A percentile compares a stretch with the other conserved stretches of the same genome.
Evolutionary conservation across 1,284 basidiomycete genomes (phyloP).

Genomic region (Ustilago crameri): DNA sequence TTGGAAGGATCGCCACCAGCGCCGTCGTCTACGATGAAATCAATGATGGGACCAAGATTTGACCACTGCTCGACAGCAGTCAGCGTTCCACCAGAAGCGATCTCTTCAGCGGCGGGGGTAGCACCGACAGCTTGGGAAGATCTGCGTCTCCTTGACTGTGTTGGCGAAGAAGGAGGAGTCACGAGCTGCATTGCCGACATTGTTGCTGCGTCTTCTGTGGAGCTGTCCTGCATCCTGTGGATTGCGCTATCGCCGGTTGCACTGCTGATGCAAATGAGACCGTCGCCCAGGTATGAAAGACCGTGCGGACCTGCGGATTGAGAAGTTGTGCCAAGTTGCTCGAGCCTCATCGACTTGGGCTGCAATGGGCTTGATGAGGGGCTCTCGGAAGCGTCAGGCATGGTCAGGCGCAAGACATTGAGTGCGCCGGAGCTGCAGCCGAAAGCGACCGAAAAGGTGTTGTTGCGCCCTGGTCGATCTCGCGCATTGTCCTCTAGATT

Average conservation of each 20-base stretch:
- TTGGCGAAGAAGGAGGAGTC: conserved; percentile 45
- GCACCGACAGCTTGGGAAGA: conserved; percentile 13
- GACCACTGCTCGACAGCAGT: conserved; percentile 44
- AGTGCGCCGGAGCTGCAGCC: conserved; percentile 40
- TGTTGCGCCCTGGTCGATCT: not conserved
- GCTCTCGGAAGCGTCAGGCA: conserved; percentile 14
- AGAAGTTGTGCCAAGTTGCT: conserved; percentile 40
- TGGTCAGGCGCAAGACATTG: conserved; percentile 36
- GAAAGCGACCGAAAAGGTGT: conserved; percentile 42
- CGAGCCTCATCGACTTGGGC: conserved; percentile 34
- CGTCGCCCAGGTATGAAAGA: conserved; percentile 57
- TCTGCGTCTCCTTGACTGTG: conserved; percentile 22
- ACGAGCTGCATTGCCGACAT: conserved; percentile 19
- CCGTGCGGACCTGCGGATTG: conserved; percentile 50
- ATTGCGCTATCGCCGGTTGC: conserved; percentile 57
- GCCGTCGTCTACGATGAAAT: conserved; percentile 83
- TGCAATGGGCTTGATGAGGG: conserved; percentile 2
- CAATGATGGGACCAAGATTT: conserved; percentile 83
- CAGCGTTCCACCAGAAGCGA: conserved; percentile 14
- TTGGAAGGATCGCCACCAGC: conserved; percentile 69
- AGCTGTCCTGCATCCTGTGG: conserved; percentile 31
- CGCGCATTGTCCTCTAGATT: conserved; percentile 19
- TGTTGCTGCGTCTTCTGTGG: conserved; percentile 2
- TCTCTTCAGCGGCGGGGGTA: conserved; percentile 7
- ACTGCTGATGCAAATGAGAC: conserved; percentile 54